phyloP scores from a whole-genome alignment of 306 rosid species.

The Delonix regia region DNA sequence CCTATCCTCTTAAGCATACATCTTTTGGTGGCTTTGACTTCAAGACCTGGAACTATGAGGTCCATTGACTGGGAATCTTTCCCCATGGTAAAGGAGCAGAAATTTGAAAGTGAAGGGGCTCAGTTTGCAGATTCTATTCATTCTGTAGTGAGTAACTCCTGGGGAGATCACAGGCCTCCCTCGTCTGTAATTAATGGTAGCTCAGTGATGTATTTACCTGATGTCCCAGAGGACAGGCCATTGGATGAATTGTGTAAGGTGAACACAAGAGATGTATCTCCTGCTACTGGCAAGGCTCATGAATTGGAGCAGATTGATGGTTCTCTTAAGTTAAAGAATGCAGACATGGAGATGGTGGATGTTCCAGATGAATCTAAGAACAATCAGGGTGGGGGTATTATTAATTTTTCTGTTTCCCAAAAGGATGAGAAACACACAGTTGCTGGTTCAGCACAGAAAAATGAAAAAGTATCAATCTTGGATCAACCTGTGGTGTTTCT shows the following conservation, averaged over 20 bases:
- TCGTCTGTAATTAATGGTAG: constrained; percentile 45
- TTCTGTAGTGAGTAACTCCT: constrained; percentile 42
- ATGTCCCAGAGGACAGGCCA: constrained; percentile 79
- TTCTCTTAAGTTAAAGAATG: constrained; percentile 45
- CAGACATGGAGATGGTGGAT: constrained; percentile 35
- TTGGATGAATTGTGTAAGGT: constrained; percentile 54
- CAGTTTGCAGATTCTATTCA: constrained; percentile 50
- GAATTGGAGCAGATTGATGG: constrained; percentile 52
- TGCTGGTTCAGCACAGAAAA: constrained; percentile 48
- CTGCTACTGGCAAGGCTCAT: constrained; percentile 39
- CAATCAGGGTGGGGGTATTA: constrained; percentile 47
- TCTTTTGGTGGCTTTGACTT: constrained; percentile 83
- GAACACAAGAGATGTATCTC: constrained; percentile 46
- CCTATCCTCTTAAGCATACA: constrained; percentile 80
- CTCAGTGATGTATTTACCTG: constrained; percentile 59
- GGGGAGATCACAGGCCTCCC: constrained; percentile 52
- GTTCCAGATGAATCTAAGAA: constrained; percentile 50
- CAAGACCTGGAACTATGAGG: constrained; percentile 62
- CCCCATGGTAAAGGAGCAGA: constrained; percentile 44
- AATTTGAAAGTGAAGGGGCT: constrained; percentile 49
- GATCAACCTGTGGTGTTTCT: constrained; percentile 76
- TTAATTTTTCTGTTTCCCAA: constrained; percentile 45
- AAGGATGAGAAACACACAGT: constrained; percentile 57
- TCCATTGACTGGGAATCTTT: constrained; percentile 74
- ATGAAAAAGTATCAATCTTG: constrained; percentile 46